phyloP scores from a whole-genome alignment of 768 basidiomycete species.

The Lactifluus piperatus region DNA sequence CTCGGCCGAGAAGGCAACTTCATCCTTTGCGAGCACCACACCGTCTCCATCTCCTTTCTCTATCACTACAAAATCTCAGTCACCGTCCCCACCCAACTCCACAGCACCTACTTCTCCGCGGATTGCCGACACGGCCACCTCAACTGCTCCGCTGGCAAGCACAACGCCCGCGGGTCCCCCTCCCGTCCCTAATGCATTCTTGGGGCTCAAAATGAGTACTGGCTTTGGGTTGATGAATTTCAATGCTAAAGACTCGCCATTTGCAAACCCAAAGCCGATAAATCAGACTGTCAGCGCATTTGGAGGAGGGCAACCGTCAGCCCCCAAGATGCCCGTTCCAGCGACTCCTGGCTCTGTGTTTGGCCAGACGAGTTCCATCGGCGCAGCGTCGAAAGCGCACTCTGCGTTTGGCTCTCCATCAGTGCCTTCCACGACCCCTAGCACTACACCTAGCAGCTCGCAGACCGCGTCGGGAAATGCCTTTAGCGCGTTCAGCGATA shows the following conservation, averaged over 20 bases:
- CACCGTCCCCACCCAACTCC: not conserved
- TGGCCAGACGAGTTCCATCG: slow-evolving; percentile 25
- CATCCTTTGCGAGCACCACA: not conserved
- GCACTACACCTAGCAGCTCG: slow-evolving; percentile 20
- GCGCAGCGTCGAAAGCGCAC: slow-evolving; percentile 16
- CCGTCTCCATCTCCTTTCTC: not conserved
- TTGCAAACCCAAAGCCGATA: slow-evolving; percentile 21
- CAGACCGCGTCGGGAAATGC: slow-evolving; percentile 28
- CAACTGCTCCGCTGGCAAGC: slow-evolving; percentile 8
- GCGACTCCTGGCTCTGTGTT: slow-evolving; percentile 29
- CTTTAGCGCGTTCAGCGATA: slow-evolving; percentile 31
- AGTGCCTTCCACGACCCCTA: not conserved
- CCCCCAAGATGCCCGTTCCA: slow-evolving; percentile 23
- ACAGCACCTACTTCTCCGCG: not conserved
- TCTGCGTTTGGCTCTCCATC: slow-evolving; percentile 31
- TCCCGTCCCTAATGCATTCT: slow-evolving; percentile 15
- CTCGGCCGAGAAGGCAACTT: not conserved
- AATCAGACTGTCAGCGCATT: slow-evolving; percentile 15
- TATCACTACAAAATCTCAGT: not conserved
- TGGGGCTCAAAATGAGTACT: slow-evolving; percentile 11
- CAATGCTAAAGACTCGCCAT: slow-evolving; percentile 21
- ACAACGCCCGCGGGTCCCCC: slow-evolving; percentile 23
- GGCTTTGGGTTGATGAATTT: slow-evolving; percentile 17
- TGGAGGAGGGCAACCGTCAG: slow-evolving; percentile 1
- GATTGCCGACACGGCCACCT: not conserved